phyloP scores from a whole-genome alignment of 164 flowering plant genomes.

The Liquidambar formosana region DNA sequence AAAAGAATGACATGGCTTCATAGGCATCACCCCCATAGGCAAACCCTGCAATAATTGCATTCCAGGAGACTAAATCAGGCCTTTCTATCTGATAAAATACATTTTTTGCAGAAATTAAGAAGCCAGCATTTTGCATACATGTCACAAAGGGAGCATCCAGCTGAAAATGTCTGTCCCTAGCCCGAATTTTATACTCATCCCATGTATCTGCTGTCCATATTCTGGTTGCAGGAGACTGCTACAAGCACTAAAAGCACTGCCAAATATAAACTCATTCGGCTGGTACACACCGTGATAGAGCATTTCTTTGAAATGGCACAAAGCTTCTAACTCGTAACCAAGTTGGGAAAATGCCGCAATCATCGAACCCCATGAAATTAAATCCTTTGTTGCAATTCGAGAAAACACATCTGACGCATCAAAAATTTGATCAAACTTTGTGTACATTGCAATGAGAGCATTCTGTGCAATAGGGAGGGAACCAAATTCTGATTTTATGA shows the following conservation, averaged over 20 bases:
- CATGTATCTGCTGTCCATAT: slow-evolving; percentile 62
- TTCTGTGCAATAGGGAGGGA: slow-evolving; percentile 48
- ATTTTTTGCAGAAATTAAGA: slow-evolving; percentile 39
- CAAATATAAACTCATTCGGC: slow-evolving; percentile 68
- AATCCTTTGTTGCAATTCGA: slow-evolving; percentile 44
- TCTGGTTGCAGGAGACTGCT: slow-evolving; percentile 42
- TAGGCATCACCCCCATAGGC: slow-evolving; percentile 37
- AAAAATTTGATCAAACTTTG: slow-evolving; percentile 39
- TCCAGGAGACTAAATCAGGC: slow-evolving; percentile 74
- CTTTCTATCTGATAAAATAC: slow-evolving; percentile 50
- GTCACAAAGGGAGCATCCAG: slow-evolving; percentile 69
- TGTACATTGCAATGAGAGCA: slow-evolving; percentile 70
- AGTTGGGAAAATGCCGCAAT: slow-evolving; percentile 62
- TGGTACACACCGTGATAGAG: slow-evolving; percentile 29
- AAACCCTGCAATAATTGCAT: slow-evolving; percentile 65
- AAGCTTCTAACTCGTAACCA: slow-evolving; percentile 52
- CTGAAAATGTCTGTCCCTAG: slow-evolving; percentile 42
- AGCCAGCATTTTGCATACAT: slow-evolving; percentile 77
- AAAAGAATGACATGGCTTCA: slow-evolving; percentile 49
- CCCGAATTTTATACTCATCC: slow-evolving; percentile 60
- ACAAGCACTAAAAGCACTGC: slow-evolving; percentile 71
- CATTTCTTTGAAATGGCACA: slow-evolving; percentile 56
- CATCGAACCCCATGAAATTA: slow-evolving; percentile 73
- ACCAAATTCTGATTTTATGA: slow-evolving; percentile 47
- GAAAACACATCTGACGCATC: slow-evolving; percentile 50